These are phyloP conservation scores for Choricystis sp. DNA, from an alignment of 139 green algal genomes.

Conservation along the genomic window DNA sequence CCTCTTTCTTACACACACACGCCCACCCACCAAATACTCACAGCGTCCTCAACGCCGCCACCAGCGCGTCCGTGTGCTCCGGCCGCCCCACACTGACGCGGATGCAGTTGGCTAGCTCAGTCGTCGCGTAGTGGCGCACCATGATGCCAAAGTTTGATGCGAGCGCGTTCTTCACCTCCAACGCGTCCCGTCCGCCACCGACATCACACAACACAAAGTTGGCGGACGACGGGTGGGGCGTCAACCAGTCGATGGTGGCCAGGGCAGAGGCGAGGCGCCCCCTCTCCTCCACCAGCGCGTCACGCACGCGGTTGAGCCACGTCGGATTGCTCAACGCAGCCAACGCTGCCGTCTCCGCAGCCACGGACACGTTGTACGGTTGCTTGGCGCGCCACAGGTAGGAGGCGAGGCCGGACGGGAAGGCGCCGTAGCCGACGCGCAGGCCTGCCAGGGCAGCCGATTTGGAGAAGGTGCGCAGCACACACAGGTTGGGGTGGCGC, in stretches of 20 bases:
- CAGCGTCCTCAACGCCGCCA: conserved; percentile 39
- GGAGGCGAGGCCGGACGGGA: conserved; percentile 54
- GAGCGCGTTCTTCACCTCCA: conserved; percentile 60
- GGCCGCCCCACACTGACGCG: conserved; percentile 84
- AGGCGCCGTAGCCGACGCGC: conserved; percentile 39
- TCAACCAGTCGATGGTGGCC: conserved; percentile 52
- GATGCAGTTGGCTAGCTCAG: conserved; percentile 74
- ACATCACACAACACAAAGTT: conserved; percentile 84
- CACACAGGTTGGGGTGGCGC: conserved; percentile 74
- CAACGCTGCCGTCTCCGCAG: conserved; percentile 64
- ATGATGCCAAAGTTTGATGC: conserved; percentile 56
- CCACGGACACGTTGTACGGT: conserved; percentile 96
- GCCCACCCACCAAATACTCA: too few relatives aligned
- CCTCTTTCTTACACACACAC: too few relatives aligned
- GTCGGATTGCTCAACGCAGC: conserved; percentile 54
- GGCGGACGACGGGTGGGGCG: conserved; percentile 75
- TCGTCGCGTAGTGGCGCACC: conserved; percentile 88
- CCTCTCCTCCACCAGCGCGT: conserved; percentile 73
- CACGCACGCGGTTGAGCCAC: conserved; percentile 58
- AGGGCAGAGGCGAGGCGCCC: conserved; percentile 46
- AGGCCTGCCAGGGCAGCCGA: conserved; percentile 63
- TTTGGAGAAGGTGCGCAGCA: conserved; percentile 97
- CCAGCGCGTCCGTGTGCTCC: conserved; percentile 79
- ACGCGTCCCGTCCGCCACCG: conserved; percentile 43
- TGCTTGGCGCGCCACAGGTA: conserved; percentile 97